A percentile compares a stretch with the other conserved stretches of the same genome.
These are phyloP conservation scores for Lithocarpus polystachyus DNA, from an alignment of 306 rosid species.

Conservation along the genomic window DNA sequence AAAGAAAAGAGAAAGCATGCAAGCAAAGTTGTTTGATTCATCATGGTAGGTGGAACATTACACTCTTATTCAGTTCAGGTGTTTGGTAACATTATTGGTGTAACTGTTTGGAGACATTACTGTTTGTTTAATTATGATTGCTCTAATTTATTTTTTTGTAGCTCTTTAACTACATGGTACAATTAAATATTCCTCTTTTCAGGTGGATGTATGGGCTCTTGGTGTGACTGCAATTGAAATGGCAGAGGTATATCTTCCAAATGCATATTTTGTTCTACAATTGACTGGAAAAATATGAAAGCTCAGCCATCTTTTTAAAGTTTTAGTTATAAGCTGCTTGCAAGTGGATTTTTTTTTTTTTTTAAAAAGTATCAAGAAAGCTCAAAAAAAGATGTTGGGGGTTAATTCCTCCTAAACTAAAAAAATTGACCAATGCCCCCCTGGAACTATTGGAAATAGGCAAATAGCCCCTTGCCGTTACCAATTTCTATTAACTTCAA, in stretches of 20 bases:
- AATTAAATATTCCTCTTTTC: slow-evolving; percentile 27
- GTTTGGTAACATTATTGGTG: neutral
- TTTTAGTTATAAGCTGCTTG: neutral
- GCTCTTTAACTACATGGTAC: neutral
- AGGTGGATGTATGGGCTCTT: slow-evolving; percentile 99
- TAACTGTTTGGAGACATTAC: neutral
- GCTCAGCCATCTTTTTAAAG: slow-evolving; percentile 5
- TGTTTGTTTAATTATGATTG: slow-evolving; percentile 7
- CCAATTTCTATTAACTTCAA: too few relatives aligned
- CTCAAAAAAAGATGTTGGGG: neutral
- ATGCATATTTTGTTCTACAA: slow-evolving; percentile 5
- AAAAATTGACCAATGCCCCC: too few relatives aligned
- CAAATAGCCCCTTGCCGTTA: too few relatives aligned
- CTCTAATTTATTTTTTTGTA: slow-evolving; percentile 3
- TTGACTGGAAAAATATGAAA: neutral
- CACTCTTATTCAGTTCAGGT: neutral
- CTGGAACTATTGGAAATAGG: too few relatives aligned
- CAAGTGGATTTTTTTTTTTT: neutral
- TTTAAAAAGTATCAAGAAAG: too few relatives aligned
- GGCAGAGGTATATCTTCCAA: slow-evolving; percentile 78
- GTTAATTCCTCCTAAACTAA: too few relatives aligned
- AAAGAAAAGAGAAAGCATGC: neutral
- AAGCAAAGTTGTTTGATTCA: slow-evolving; percentile 13
- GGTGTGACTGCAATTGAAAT: slow-evolving; percentile 99
- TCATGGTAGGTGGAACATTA: neutral